Percentiles rank a stretch among this genome's conserved stretches.
phyloP scores from a whole-genome alignment of 2,329 filamentous ascomycete genomes.

The Aspergillus carbonarius region DNA sequence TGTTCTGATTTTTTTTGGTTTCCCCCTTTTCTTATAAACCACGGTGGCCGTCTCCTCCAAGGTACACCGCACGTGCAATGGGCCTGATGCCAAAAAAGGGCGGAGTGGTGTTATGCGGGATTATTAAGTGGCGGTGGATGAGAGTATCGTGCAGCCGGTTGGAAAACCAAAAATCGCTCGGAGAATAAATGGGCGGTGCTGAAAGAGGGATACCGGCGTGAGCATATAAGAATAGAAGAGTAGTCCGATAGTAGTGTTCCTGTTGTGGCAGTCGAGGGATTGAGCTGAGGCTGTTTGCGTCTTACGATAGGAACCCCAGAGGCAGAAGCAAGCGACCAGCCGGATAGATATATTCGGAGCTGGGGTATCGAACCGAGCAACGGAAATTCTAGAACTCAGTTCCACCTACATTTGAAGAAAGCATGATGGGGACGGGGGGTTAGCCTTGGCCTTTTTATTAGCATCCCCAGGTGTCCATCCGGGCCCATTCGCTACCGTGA shows the following conservation, averaged over 20 bases:
- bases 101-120: slow-evolving; percentile 15
- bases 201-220: slow-evolving; percentile 8
- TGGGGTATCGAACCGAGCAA: not conserved
- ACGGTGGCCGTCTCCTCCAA: not conserved
- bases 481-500: not conserved
- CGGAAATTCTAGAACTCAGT: slow-evolving; percentile 7
- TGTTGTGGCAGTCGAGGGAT: not conserved
- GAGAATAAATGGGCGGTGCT: slow-evolving; percentile 11
- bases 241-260: not conserved
- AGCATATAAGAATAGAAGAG: slow-evolving; percentile 14
- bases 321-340: not conserved
- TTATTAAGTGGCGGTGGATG: slow-evolving; percentile 14
- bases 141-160: slow-evolving; percentile 10
- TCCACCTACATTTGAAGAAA: slow-evolving; percentile 12
- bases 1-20: not conserved
- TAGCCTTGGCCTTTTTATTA: slow-evolving; percentile 2
- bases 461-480: not conserved
- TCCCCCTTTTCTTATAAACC: slow-evolving; percentile 1
- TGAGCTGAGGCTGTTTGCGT: not conserved
- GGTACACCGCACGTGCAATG: slow-evolving; percentile 9
- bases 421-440: slow-evolving; percentile 5
- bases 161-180: slow-evolving; percentile 14
- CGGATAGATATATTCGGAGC: not conserved
- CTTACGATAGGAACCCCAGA: not conserved
- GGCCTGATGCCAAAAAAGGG: slow-evolving; percentile 6